Conservation (phyloP, 257 asterid species). For the Lycium barbarum region DNA sequence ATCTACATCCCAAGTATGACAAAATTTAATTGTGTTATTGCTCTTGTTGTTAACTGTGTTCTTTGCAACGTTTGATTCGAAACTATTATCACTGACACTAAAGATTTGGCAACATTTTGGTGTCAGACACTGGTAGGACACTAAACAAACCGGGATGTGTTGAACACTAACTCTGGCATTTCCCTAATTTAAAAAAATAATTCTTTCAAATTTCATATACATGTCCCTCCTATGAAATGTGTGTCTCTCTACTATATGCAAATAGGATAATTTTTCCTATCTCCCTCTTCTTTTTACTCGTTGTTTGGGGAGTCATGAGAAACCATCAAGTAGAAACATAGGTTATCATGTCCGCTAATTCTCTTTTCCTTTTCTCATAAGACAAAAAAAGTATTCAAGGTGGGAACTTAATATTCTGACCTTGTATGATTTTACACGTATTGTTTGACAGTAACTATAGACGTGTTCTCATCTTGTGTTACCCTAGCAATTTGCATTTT, state of each 20-base stretch:
- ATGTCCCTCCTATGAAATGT: neutral
- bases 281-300: neutral
- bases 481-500: neutral
- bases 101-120: conserved; percentile 19
- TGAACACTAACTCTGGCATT: conserved; percentile 1
- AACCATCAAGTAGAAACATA: neutral
- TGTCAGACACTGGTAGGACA: neutral
- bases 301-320: neutral
- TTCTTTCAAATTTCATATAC: neutral
- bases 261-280: neutral
- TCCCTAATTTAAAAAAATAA: neutral
- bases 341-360: neutral
- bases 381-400: neutral
- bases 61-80: neutral
- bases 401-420: neutral
- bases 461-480: neutral
- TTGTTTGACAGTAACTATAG: neutral
- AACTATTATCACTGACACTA: neutral
- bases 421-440: neutral
- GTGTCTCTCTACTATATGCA: neutral
- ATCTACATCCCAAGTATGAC: neutral
- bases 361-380: neutral
- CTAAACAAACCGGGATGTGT: neutral
- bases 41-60: neutral
- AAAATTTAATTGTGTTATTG: conserved; percentile 17